These are phyloP conservation scores for Crithidia brevicula DNA, from an alignment of 208 protist genomes.

Conservation along the genomic window DNA sequence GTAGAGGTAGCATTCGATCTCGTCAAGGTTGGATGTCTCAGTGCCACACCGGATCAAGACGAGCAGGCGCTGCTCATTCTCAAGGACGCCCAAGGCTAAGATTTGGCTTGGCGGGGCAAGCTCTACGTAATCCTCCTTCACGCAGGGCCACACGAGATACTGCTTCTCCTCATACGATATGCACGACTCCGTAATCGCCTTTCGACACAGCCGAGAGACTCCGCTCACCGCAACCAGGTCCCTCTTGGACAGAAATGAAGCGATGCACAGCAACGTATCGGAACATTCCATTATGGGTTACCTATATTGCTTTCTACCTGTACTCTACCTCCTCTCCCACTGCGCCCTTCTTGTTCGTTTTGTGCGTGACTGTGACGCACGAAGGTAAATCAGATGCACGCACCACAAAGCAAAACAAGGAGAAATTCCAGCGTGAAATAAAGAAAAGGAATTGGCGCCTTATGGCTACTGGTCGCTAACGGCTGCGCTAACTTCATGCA, in stretches of 20 bases:
- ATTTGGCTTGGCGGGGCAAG: conserved; percentile 58
- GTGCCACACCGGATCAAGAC: conserved; percentile 41
- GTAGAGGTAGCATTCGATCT: conserved; percentile 59
- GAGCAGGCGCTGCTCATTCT: conserved; percentile 41
- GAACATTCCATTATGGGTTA: conserved; percentile 64
- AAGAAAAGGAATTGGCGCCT: no score
- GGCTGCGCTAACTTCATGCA: no score
- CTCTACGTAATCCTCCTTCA: conserved; percentile 50
- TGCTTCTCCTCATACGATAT: conserved; percentile 41
- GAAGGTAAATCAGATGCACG: no score
- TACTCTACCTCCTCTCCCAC: no score
- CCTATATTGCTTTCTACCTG: no score
- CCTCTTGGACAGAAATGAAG: conserved; percentile 47
- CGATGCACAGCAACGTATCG: conserved; percentile 54
- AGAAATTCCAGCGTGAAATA: no score
- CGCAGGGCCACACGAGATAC: conserved; percentile 42
- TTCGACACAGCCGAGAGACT: conserved; percentile 44
- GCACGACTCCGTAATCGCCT: conserved; percentile 30
- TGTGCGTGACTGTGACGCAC: background rate
- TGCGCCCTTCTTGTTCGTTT: background rate
- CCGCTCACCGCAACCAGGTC: conserved; percentile 51
- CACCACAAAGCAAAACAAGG: no score
- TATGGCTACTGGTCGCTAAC: no score
- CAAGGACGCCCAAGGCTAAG: conserved; percentile 46
- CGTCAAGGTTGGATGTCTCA: conserved; percentile 28